Evolutionary conservation across 352 stramenopile genomes (phyloP), one percentile per base, ranked within the genome.

Genomic region (Globisporangium uncinulatum): DNA sequence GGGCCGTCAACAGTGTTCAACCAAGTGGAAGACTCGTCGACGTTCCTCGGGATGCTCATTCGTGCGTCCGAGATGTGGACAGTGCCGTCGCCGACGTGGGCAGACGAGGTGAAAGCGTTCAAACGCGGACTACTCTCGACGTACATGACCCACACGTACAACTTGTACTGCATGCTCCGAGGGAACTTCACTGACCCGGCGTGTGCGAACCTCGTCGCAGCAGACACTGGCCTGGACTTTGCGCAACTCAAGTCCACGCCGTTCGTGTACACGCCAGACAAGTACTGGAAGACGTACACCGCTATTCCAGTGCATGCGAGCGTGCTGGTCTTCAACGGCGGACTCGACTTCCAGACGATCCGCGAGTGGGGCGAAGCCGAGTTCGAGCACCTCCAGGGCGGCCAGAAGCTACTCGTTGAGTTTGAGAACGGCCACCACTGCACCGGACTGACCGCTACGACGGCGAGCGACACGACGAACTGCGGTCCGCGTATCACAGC

Each of bases 281-380:
- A 66, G 50, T 78, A 76, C 64, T 70, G 37, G 14, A 56, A 70
- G 31, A 51, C 46, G 14, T 65, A 59, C 7, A 49, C 71, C 0
- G 34, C 37, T 20, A 62, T 81, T n/a, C 48, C 66, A 0, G 37
- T 48, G 11, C 34, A 63, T 49, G 50, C 62, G n/a, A 69, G 61
- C n/a, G 64, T 69, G 13, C 11, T 82, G 34, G 31, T 78, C 24
- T 41, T 79, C 47, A 76, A 62, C 42, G 66, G 71, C 14, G 53
- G 47, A 0, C 29, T 76, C 47, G 71, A 79, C 54, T 63, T 67
- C 42, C 45, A 61, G 49, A 79, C 68, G 15, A 24, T 52, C 1
- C 42, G 32, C 32, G 68, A 79, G 41, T 57, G 56, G 14, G 67
- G 57, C 0, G 39, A 51, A 3, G 11, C 47, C 11, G 36, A 73